Evolutionary conservation across 148 eudicot genomes (phyloP).

Genomic region (Drosera capensis): DNA sequence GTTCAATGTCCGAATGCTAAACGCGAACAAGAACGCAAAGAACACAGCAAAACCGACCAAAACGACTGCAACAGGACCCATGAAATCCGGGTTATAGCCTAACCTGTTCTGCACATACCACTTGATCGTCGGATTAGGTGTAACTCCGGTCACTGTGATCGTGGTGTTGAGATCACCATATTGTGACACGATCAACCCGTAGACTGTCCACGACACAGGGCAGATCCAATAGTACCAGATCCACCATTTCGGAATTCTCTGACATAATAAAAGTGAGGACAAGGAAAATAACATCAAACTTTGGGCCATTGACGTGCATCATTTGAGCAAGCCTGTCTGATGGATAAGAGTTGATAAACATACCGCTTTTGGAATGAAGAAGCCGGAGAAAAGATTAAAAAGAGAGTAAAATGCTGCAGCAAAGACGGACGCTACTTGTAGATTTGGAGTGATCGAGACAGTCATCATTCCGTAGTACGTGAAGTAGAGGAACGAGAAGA

Average conservation of each 20-base stretch:
- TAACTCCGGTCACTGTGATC: slow-evolving; percentile 33
- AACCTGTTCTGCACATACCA: slow-evolving; percentile 41
- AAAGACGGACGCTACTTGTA: slow-evolving; percentile 83
- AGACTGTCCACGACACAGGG: slow-evolving; percentile 95
- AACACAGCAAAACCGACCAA: slow-evolving; percentile 62
- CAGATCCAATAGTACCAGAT: slow-evolving; percentile 96
- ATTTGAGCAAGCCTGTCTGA: too few species aligned
- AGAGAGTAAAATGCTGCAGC: slow-evolving; percentile 83
- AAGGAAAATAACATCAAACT: neutral
- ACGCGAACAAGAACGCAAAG: slow-evolving; percentile 86
- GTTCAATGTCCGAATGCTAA: slow-evolving; percentile 69
- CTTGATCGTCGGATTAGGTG: slow-evolving; percentile 20
- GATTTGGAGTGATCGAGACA: slow-evolving; percentile 90
- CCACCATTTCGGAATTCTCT: slow-evolving; percentile 98
- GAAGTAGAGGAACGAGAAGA: slow-evolving; percentile 74
- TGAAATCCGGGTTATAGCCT: slow-evolving; percentile 64
- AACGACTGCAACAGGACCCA: slow-evolving; percentile 68
- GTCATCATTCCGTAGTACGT: slow-evolving; percentile 99
- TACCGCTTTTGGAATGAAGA: slow-evolving; percentile 93
- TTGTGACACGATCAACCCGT: slow-evolving; percentile 72
- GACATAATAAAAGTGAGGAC: slow-evolving; percentile 6
- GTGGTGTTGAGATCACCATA: slow-evolving; percentile 49
- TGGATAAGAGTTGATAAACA: slow-evolving; percentile 8
- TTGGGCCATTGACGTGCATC: neutral
- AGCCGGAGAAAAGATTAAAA: slow-evolving; percentile 93